Evolutionary conservation across 257 asterid genomes (phyloP), one percentile per base, ranked within the genome.

Genomic region (Gentiana straminea): DNA sequence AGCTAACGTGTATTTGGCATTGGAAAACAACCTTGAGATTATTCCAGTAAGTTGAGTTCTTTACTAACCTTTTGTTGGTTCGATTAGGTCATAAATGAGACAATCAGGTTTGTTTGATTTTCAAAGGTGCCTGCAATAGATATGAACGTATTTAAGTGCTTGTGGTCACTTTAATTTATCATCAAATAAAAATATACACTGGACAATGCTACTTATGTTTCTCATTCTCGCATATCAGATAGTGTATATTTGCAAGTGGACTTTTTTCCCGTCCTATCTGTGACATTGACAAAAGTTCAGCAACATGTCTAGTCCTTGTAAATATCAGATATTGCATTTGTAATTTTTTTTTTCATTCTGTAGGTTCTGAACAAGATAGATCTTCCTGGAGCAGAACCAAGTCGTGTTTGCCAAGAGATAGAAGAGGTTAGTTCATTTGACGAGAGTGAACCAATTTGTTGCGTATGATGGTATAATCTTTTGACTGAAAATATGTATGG

Each of bases 331-430:
- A 13, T 34, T 46, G 55, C 13, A 35, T 44, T 12, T 35, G 3
- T 53, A 54, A 50, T 49, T 55, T 45, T 53, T 60, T 51, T 36
- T 45, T 60, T 24, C 69, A 15, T 50, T 73, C 55, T 78, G 63
- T 79, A 92, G 98, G 97, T 92, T 75, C 70, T 92, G 75, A 92
- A 92, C 88, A 92, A 92, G 84, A 92, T 92, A 59, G 98, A 92
- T 78, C 98, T 92, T 77, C 98, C 98, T 56, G 97, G 98, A 61
- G 95, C 98, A 56, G 97, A 92, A 67, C 98, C 98, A 54, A 79
- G 73, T 74, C 86, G 90, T 65, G 91, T 92, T 70, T 60, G 77
- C 73, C 83, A 74, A 61, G 98, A 92, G 77, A 92, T 92, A 63
- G 98, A 92, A 74, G 98, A 92, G 98, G 98, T 91, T 66, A 45